These are phyloP conservation scores for Suhomyces pyralidae DNA, from an alignment of 805 yeast genomes.

Conservation along the genomic window DNA sequence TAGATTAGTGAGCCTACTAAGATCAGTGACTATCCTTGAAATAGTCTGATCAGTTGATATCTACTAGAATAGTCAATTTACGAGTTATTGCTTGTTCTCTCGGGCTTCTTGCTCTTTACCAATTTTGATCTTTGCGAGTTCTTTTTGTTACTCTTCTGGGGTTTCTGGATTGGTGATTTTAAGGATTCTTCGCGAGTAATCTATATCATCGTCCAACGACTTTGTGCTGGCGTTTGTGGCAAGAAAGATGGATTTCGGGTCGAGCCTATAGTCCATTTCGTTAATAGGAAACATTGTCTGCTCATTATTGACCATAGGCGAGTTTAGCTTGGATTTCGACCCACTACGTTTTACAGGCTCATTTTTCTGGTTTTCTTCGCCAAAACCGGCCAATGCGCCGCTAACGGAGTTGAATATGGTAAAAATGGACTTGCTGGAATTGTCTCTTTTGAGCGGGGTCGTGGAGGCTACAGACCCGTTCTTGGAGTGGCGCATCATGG, in stretches of 20 bases:
- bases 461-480: slow-evolving; percentile 6
- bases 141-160: not conserved
- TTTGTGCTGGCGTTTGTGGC: slow-evolving; percentile 42
- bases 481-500: slow-evolving; percentile 8
- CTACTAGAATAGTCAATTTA: too few relatives aligned
- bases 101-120: too few relatives aligned
- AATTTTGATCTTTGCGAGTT: too few relatives aligned
- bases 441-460: slow-evolving; percentile 27
- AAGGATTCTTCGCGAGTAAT: slow-evolving; percentile 55
- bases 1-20: too few relatives aligned
- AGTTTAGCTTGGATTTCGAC: slow-evolving; percentile 7
- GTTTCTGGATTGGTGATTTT: slow-evolving; percentile 46
- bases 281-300: slow-evolving; percentile 17
- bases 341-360: slow-evolving; percentile 10
- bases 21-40: too few relatives aligned
- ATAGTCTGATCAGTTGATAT: too few relatives aligned
- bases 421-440: slow-evolving; percentile 34
- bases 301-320: slow-evolving; percentile 4
- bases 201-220: slow-evolving; percentile 53
- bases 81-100: too few relatives aligned
- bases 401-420: slow-evolving; percentile 16
- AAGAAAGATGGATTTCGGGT: slow-evolving; percentile 51
- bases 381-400: slow-evolving; percentile 1
- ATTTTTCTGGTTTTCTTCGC: slow-evolving; percentile 4
- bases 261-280: slow-evolving; percentile 52